phyloP scores from a whole-genome alignment of 306 rosid genomes.

The Trifolium pratense region DNA sequence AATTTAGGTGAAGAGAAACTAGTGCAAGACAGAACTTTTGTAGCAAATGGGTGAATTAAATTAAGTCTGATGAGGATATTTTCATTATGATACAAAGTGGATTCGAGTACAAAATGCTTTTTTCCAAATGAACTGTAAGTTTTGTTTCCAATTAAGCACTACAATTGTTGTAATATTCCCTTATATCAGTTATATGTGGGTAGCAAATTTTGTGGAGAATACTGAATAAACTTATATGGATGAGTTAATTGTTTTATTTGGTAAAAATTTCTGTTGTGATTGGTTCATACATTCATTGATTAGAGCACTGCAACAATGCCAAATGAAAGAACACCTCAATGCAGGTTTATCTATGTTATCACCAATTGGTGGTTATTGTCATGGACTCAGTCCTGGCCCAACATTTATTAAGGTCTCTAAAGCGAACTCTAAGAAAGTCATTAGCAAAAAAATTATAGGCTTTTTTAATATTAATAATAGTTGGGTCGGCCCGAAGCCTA shows the following conservation, averaged over 20 bases:
- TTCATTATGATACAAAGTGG: slow-evolving; percentile 19
- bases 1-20: slow-evolving; percentile 26
- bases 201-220: not conserved
- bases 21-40: slow-evolving; percentile 22
- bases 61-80: slow-evolving; percentile 15
- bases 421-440: too few relatives aligned
- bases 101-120: slow-evolving; percentile 8
- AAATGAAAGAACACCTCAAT: slow-evolving; percentile 3
- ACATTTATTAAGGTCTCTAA: too few relatives aligned
- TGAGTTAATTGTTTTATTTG: not conserved
- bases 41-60: slow-evolving; percentile 13
- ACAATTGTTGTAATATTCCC: not conserved
- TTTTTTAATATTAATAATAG: too few relatives aligned
- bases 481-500: too few relatives aligned
- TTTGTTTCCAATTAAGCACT: slow-evolving; percentile 21
- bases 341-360: not conserved
- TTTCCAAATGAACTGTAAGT: slow-evolving; percentile 30
- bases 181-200: not conserved
- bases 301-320: not conserved
- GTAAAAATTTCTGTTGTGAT: not conserved
- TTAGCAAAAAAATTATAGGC: too few relatives aligned
- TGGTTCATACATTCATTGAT: not conserved
- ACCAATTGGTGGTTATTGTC: not conserved
- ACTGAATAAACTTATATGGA: slow-evolving; percentile 2
- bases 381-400: too few relatives aligned